Evolutionary conservation across 495 filamentous ascomycete genomes (phyloP).

Genomic region (Penicillium coprophilum): DNA sequence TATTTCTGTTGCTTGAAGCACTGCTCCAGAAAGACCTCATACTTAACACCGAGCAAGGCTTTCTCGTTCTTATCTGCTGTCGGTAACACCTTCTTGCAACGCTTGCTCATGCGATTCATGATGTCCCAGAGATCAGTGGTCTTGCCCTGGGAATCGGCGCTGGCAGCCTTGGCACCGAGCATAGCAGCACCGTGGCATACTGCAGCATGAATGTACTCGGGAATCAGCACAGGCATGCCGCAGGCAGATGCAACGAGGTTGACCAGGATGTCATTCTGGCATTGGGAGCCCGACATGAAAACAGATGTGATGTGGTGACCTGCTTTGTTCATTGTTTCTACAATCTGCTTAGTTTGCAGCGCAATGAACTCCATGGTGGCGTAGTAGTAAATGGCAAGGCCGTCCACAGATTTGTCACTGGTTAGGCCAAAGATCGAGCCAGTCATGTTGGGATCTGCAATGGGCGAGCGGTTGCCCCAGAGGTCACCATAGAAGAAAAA

Average conservation of each 20-base stretch:
- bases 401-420: slow-evolving; percentile 79
- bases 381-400: slow-evolving; percentile 89
- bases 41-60: slow-evolving; percentile 80
- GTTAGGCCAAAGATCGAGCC: slow-evolving; percentile 83
- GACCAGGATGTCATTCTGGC: slow-evolving; percentile 92
- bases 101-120: slow-evolving; percentile 96
- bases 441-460: slow-evolving; percentile 89
- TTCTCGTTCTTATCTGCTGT: slow-evolving; percentile 67
- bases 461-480: slow-evolving; percentile 94
- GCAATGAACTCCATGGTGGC: slow-evolving; percentile 96
- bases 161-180: slow-evolving; percentile 94
- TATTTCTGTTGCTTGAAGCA: slow-evolving; percentile 65
- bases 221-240: slow-evolving; percentile 87
- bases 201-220: slow-evolving; percentile 89
- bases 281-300: slow-evolving; percentile 98
- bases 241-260: slow-evolving; percentile 86
- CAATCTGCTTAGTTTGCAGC: slow-evolving; percentile 91
- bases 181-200: slow-evolving; percentile 96
- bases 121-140: slow-evolving; percentile 90
- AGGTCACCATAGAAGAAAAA: slow-evolving; percentile 98
- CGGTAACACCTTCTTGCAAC: slow-evolving; percentile 78
- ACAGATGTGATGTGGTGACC: slow-evolving; percentile 86
- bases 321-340: slow-evolving; percentile 83
- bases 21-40: slow-evolving; percentile 65
- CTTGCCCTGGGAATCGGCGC: slow-evolving; percentile 67